Base-by-base conservation (phyloP, 805 yeast genomes). In the Blastobotrys americana region DNA sequence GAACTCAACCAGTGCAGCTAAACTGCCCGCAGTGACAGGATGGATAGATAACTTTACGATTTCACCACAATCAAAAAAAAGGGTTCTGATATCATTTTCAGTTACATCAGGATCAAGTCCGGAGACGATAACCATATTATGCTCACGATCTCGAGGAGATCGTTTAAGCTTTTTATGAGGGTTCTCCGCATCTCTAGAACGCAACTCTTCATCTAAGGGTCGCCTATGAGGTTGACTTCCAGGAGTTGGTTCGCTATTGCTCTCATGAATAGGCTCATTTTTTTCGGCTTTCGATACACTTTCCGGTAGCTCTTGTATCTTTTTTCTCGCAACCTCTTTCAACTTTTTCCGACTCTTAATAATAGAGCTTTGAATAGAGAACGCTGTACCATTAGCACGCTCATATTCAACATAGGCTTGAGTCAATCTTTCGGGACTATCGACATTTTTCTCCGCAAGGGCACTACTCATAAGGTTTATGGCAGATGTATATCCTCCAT, bases 11-110 rank as follows among this genome's bases (percentile, higher is more conserved):
- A 73, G 66, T 0, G 86, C 87, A 17, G 13, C 41, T 42, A 38
- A 43, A 2, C 42, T 39, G 15, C 55, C 39, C 0, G 63, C 36
- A 8, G 31, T 25, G 31, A 13, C 13, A 25, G 31, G 31, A 0
- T 57, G 60, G 1, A 76, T 51, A 15, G 69, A 69, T 8, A 25
- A 13, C 8, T 13, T 8, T 27, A 61, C 55, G 3, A 80, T 69
- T 0, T 49, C 55, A 1, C 93, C 94, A 61, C 89, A 84, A 21
- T 76, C 82, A 33, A 59, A 47, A 56, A 85, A 82, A 42, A 75
- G 71, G 1, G 55, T 52, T 2, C 51, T 43, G 1, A 83, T 41
- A 3, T 68, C 66, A 2, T 52, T 46, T 41, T 74, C 74, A 6
- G 69, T 64, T 2, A 63, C 57, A 5, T 61, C 56, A 0, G 46